phyloP scores from a whole-genome alignment of 768 basidiomycete species.

The Boletus rubropictus region DNA sequence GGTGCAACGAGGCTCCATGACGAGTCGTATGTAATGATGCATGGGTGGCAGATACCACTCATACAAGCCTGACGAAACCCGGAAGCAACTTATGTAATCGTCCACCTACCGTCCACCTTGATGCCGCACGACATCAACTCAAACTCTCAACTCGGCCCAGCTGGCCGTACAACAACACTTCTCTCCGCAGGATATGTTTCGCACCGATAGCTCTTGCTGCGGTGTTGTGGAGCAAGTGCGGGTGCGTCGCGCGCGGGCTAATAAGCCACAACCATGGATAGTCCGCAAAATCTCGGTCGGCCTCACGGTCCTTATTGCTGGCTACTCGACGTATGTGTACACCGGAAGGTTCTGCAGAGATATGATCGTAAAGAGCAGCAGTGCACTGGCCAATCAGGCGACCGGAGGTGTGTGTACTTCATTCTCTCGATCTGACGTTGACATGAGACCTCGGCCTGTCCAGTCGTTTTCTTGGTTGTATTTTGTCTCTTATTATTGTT shows the following conservation, averaged over 20 bases:
- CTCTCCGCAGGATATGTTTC: slow-evolving; percentile 13
- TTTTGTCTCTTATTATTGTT: slow-evolving; percentile 62
- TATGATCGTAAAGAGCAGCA: slow-evolving; percentile 48
- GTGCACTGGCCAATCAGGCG: slow-evolving; percentile 42
- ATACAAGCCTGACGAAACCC: no score
- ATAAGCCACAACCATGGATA: slow-evolving; percentile 66
- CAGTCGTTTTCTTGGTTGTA: slow-evolving; percentile 63
- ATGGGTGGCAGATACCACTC: slow-evolving; percentile 21
- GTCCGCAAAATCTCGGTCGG: slow-evolving; percentile 62
- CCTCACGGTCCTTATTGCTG: slow-evolving; percentile 54
- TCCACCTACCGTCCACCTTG: background rate
- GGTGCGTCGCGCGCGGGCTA: slow-evolving; percentile 34
- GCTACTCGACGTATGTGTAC: slow-evolving; percentile 74
- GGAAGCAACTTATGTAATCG: slow-evolving; percentile 21
- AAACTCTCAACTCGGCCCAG: slow-evolving; percentile 3
- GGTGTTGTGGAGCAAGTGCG: slow-evolving; percentile 50
- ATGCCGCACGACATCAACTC: slow-evolving; percentile 12
- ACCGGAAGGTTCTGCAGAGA: slow-evolving; percentile 64
- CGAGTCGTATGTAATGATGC: slow-evolving; percentile 23
- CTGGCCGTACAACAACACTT: background rate
- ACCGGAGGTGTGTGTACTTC: slow-evolving; percentile 58
- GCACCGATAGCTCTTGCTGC: slow-evolving; percentile 33
- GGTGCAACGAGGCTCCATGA: slow-evolving; percentile 20
- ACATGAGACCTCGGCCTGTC: slow-evolving; percentile 1
- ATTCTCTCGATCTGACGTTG: background rate